phyloP scores from a whole-genome alignment of 306 rosid genomes.

The Gynostemma pentaphyllum region DNA sequence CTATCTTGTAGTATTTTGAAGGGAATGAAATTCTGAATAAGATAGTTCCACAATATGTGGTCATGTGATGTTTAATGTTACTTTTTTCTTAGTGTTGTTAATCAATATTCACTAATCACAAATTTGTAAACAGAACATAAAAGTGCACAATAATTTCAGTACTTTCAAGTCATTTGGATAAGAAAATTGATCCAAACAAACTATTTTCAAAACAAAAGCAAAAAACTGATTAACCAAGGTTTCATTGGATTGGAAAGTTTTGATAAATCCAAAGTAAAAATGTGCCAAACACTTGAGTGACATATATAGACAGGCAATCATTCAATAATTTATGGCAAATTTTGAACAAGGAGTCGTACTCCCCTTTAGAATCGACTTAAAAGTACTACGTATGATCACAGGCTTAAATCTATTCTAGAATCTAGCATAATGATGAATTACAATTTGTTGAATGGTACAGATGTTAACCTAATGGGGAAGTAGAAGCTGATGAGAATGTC shows the following conservation, averaged over 20 bases:
- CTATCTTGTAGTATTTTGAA: not conserved
- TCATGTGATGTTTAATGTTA: too few relatives aligned
- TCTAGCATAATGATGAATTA: constrained; percentile 8
- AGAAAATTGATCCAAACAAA: too few relatives aligned
- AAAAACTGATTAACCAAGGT: not conserved
- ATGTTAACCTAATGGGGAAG: constrained; percentile 1
- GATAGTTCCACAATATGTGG: too few relatives aligned
- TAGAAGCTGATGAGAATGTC: not conserved
- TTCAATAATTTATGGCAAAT: not conserved
- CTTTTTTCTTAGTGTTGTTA: too few relatives aligned
- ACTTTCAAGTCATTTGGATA: too few relatives aligned
- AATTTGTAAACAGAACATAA: too few relatives aligned
- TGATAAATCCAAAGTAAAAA: not conserved
- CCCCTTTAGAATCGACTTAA: not conserved
- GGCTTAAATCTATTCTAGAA: constrained; percentile 1
- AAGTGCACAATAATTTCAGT: too few relatives aligned
- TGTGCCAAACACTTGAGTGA: not conserved
- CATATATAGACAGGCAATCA: not conserved
- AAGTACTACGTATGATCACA: constrained; percentile 2
- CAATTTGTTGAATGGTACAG: constrained; percentile 6
- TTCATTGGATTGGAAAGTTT: not conserved
- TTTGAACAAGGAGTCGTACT: not conserved
- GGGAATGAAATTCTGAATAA: not conserved
- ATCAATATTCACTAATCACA: too few relatives aligned
- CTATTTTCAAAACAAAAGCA: not conserved